Percentiles rank a stretch among this genome's conserved stretches.
Evolutionary conservation across 2,329 filamentous ascomycete species (phyloP).

Genomic region (Fonsecaea pedrosoi): DNA sequence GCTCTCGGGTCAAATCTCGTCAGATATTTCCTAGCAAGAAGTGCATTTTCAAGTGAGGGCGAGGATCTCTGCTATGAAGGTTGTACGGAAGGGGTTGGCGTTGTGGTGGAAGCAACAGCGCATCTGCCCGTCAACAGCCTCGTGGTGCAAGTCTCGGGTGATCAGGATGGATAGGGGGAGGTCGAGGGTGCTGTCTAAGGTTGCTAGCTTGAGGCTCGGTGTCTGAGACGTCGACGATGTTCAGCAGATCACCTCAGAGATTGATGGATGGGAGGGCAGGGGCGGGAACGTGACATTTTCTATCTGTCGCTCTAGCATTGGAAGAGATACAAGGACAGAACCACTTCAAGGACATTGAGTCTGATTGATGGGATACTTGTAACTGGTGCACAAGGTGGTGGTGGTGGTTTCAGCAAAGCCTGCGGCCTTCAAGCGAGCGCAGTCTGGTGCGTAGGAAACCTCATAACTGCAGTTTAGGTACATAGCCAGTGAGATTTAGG

Average conservation of each 20-base stretch:
- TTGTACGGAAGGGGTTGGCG: neutral
- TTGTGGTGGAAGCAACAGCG: conserved; percentile 1
- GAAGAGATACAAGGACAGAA: neutral
- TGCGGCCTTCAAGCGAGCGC: neutral
- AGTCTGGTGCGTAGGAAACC: neutral
- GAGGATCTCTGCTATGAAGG: conserved; percentile 4
- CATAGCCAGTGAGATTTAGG: neutral
- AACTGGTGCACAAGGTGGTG: too few species aligned
- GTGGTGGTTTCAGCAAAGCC: too few species aligned
- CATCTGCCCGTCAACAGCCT: conserved; percentile 14
- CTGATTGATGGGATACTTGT: too few species aligned
- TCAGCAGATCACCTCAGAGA: conserved; percentile 7
- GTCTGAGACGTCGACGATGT: conserved; percentile 4
- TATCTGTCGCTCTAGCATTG: conserved; percentile 3
- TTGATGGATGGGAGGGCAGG: conserved; percentile 14
- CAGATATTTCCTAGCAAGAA: conserved; percentile 3
- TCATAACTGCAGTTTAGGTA: neutral
- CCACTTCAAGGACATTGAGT: neutral
- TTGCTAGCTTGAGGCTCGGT: neutral
- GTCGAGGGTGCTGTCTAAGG: conserved; percentile 8
- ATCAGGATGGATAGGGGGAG: conserved; percentile 10
- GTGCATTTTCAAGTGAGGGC: conserved; percentile 3
- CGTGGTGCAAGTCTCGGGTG: conserved; percentile 10
- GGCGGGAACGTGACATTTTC: neutral
- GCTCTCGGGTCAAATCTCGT: conserved; percentile 11